Evolutionary conservation across 1,284 basidiomycete species (phyloP).

Genomic region (Trichosporon coremiiforme): DNA sequence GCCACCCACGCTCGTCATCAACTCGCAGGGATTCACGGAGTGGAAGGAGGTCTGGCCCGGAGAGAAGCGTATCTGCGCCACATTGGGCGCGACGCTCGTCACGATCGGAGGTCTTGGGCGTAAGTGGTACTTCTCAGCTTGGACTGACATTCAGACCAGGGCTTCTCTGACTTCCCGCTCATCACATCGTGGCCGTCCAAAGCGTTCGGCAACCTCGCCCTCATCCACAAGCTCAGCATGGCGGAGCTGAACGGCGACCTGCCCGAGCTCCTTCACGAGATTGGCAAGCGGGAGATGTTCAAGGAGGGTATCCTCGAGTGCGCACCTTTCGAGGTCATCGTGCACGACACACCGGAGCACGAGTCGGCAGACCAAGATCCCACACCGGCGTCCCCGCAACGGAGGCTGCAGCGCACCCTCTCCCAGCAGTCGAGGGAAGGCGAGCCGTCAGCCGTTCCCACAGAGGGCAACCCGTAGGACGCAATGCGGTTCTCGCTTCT

Average conservation of each 20-base stretch:
- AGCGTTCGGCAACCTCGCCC: slow-evolving; percentile 33
- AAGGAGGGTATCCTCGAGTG: slow-evolving; percentile 17
- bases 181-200: slow-evolving; percentile 32
- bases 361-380: background rate
- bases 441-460: slow-evolving; percentile 10
- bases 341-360: slow-evolving; percentile 17
- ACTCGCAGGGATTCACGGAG: slow-evolving; percentile 71
- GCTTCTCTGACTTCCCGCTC: slow-evolving; percentile 52
- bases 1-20: slow-evolving; percentile 64
- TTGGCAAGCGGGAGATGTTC: slow-evolving; percentile 35
- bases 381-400: background rate
- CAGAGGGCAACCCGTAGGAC: background rate
- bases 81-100: slow-evolving; percentile 40
- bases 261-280: slow-evolving; percentile 24
- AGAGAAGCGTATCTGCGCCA: slow-evolving; percentile 60
- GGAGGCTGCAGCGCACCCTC: background rate
- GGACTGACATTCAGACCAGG: slow-evolving; percentile 41
- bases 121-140: slow-evolving; percentile 32
- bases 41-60: slow-evolving; percentile 71
- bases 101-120: slow-evolving; percentile 46
- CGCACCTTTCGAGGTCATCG: slow-evolving; percentile 17
- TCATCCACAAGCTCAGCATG: slow-evolving; percentile 43
- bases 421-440: slow-evolving; percentile 8
- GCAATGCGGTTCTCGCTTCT: too few species aligned
- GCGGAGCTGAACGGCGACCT: slow-evolving; percentile 40